Evolutionary conservation across 2,329 filamentous ascomycete genomes (phyloP).

Genomic region (Colletotrichum sp.): DNA sequence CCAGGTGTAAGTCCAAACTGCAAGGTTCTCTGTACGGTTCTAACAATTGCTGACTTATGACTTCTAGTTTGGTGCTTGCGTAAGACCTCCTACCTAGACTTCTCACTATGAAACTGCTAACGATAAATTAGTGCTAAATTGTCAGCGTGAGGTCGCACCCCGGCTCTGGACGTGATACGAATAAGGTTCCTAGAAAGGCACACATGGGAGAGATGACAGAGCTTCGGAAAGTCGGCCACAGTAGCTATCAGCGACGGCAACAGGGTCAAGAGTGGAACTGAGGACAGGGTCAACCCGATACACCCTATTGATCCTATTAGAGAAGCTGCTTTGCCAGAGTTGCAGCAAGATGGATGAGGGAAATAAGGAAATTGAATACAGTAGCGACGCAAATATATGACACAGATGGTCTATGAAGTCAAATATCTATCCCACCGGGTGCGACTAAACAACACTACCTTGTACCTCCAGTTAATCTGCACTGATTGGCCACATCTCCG

Average conservation of each 20-base stretch:
- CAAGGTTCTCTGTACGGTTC: too few species aligned
- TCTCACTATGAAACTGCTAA: accelerated
- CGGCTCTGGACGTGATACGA: not conserved
- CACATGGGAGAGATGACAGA: accelerated
- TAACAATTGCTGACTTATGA: not conserved
- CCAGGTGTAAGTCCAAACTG: not conserved
- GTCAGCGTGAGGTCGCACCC: not conserved
- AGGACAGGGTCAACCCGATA: not conserved
- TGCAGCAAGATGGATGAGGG: accelerated
- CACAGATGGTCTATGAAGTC: not conserved
- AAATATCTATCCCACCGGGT: not conserved
- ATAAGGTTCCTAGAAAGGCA: not conserved
- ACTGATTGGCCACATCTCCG: not conserved
- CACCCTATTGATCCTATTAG: accelerated
- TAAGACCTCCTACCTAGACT: not conserved
- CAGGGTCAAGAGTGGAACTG: not conserved
- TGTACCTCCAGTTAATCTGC: not conserved
- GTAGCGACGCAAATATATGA: not conserved
- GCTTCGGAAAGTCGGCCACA: not conserved
- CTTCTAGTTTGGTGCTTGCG: not conserved
- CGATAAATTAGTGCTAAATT: not conserved
- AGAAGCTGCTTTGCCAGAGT: not conserved
- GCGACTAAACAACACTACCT: not conserved
- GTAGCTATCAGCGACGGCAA: not conserved
- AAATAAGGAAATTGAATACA: not conserved